Evolutionary conservation across 1,139 yeast species (phyloP).

Genomic region (Pichia kudriavzevii): DNA sequence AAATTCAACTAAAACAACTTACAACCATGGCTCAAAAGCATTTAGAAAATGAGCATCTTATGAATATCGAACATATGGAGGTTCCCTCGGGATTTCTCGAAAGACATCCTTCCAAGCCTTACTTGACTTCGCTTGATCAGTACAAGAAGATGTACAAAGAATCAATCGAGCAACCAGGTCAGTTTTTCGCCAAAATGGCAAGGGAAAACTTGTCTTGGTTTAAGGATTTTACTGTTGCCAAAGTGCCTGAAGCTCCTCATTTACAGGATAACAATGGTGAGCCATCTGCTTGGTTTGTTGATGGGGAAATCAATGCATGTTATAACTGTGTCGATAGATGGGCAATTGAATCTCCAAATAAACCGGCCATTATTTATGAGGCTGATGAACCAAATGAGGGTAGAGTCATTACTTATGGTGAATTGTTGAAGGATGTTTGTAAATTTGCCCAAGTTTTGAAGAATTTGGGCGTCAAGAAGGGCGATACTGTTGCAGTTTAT

Average conservation of each 20-base stretch:
- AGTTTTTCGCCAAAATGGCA: constrained; percentile 61
- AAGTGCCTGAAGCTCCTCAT: constrained; percentile 42
- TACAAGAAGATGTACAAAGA: constrained; percentile 55
- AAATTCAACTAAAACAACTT: constrained; percentile 1
- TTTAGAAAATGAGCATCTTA: constrained; percentile 28
- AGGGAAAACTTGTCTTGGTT: constrained; percentile 53
- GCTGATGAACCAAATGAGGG: constrained; percentile 71
- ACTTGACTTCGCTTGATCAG: constrained; percentile 43
- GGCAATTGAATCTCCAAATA: constrained; percentile 63
- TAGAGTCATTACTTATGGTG: constrained; percentile 57
- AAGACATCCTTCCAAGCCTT: constrained; percentile 42
- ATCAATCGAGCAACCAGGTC: constrained; percentile 58
- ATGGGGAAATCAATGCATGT: constrained; percentile 70
- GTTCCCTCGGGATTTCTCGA: constrained; percentile 56
- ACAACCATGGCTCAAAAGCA: constrained; percentile 21
- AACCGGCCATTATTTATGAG: constrained; percentile 73
- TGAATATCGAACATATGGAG: constrained; percentile 28
- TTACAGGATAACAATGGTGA: constrained; percentile 56
- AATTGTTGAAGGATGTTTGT: constrained; percentile 61
- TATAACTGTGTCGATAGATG: constrained; percentile 78
- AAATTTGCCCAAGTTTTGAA: constrained; percentile 63
- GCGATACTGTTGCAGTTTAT: constrained; percentile 80
- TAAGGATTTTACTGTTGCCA: constrained; percentile 51
- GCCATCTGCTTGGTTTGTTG: constrained; percentile 70
- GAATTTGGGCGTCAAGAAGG: constrained; percentile 64